Base-by-base conservation (phyloP, 1,284 basidiomycete genomes). In the Spongiforma sp. region DNA sequence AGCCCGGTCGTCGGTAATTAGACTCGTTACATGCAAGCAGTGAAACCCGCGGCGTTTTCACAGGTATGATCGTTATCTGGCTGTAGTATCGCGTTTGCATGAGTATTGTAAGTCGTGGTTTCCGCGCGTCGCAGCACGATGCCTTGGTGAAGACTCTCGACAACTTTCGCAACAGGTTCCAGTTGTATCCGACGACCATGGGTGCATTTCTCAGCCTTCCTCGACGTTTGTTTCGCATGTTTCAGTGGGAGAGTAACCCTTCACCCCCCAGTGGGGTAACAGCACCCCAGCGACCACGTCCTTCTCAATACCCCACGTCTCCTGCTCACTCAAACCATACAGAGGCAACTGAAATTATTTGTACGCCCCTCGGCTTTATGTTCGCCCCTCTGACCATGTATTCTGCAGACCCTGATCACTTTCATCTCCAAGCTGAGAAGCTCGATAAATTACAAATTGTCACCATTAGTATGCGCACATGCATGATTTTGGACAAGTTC, bases 271-370 rank as follows among this genome's bases (percentile, higher is more conserved):
- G 12, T 37, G 34, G 17, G 10, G 34, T 28, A 19, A 26, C 26
- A 19, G 4, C 54, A 19, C 54, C 33, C 4, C 32, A 54, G 34
- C 5, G 32, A n/a, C 32, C 52, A 26, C 19, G n/a, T 19, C n/a
- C 34, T 26, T 26, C 26, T 17, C 54, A 56, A 5, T 17, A 15
- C 12, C 24, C 54, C 21, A 37, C 54, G 9, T 56, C 54, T 37
- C 8, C 54, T 26, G 26, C 54, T 28, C 34, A n/a, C 26, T 56
- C 54, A 17, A 28, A 56, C 34, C 34, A 56, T 19, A 21, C 54
- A 24, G 59, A 62, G 30, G 36, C 30, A 32, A 61, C 57, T 8
- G 30, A 39, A 11, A 21, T 21, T 32, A 59, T 36, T 61, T 60
- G 60, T 61, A 62, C 26, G 60, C 34, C 12, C 21, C 32, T 28